phyloP scores from a whole-genome alignment of 2,329 filamentous ascomycete species.

The Fusarium scirpi region DNA sequence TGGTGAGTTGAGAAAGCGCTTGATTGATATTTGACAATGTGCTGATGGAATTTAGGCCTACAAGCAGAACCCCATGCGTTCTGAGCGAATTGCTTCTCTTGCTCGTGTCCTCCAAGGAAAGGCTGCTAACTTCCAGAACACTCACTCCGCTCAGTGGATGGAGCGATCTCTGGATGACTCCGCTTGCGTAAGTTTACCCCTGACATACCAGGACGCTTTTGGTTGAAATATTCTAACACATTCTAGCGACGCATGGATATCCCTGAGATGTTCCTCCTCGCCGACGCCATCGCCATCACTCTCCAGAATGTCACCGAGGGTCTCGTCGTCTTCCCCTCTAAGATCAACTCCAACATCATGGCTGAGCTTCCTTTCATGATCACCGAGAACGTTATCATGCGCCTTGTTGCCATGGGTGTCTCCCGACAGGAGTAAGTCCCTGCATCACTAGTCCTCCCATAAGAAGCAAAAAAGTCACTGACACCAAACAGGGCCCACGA shows the following conservation, averaged over 20 bases:
- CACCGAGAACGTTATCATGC: slow-evolving; percentile 41
- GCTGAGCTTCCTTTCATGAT: slow-evolving; percentile 36
- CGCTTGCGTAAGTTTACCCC: background rate
- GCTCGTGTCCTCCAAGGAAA: slow-evolving; percentile 23
- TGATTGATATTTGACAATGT: fast-evolving
- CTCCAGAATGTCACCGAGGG: slow-evolving; percentile 40
- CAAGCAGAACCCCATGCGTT: slow-evolving; percentile 35
- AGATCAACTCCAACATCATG: slow-evolving; percentile 18
- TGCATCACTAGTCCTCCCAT: fast-evolving
- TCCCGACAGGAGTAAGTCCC: slow-evolving; percentile 28
- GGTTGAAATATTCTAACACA: background rate
- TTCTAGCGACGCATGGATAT: slow-evolving; percentile 23
- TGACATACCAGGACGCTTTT: background rate
- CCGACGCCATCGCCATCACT: slow-evolving; percentile 26
- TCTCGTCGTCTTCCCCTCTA: slow-evolving; percentile 37
- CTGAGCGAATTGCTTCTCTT: slow-evolving; percentile 20
- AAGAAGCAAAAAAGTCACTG: background rate
- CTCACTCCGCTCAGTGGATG: slow-evolving; percentile 26
- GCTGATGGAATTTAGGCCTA: background rate
- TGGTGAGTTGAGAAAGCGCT: background rate
- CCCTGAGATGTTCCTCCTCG: slow-evolving; percentile 35
- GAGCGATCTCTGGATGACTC: slow-evolving; percentile 30
- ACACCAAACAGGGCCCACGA: slow-evolving; percentile 21
- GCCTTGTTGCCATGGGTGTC: slow-evolving; percentile 25
- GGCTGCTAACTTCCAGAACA: slow-evolving; percentile 18